These are phyloP conservation scores for Cyberlindnera petersonii DNA, from an alignment of 805 yeast species.

Conservation along the genomic window DNA sequence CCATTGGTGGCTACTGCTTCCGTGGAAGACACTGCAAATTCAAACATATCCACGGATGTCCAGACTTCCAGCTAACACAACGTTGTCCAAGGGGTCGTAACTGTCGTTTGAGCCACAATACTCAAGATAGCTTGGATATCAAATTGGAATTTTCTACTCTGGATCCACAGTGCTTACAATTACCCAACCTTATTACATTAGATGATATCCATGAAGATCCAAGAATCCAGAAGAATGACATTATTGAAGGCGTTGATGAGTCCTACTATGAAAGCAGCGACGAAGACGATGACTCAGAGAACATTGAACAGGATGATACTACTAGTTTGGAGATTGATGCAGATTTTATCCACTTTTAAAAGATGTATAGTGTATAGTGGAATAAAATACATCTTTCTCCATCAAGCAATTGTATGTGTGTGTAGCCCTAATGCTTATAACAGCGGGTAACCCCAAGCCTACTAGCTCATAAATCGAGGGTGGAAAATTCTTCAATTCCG, in stretches of 20 bases:
- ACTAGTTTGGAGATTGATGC: constrained; percentile 23
- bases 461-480: neutral
- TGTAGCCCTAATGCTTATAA: neutral
- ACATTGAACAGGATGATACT: constrained; percentile 1
- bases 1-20: constrained; percentile 65
- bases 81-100: constrained; percentile 48
- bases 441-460: constrained; percentile 15
- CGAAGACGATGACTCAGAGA: constrained; percentile 26
- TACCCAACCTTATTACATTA: constrained; percentile 23
- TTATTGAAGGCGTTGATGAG: constrained; percentile 14
- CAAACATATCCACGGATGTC: constrained; percentile 61
- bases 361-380: neutral
- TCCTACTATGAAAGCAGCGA: constrained; percentile 11
- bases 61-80: constrained; percentile 64
- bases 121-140: constrained; percentile 25
- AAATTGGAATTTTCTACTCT: constrained; percentile 23
- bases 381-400: neutral
- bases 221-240: constrained; percentile 22
- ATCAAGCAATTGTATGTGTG: neutral
- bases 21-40: constrained; percentile 55
- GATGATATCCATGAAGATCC: constrained; percentile 22
- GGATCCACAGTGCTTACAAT: constrained; percentile 17
- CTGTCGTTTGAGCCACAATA: constrained; percentile 53
- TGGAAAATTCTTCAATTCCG: constrained; percentile 6
- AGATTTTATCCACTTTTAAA: constrained; percentile 27